A percentile compares a stretch with the other conserved stretches of the same genome.
phyloP scores from a whole-genome alignment of 352 stramenopile species.

The Pythium vanterpoolii region DNA sequence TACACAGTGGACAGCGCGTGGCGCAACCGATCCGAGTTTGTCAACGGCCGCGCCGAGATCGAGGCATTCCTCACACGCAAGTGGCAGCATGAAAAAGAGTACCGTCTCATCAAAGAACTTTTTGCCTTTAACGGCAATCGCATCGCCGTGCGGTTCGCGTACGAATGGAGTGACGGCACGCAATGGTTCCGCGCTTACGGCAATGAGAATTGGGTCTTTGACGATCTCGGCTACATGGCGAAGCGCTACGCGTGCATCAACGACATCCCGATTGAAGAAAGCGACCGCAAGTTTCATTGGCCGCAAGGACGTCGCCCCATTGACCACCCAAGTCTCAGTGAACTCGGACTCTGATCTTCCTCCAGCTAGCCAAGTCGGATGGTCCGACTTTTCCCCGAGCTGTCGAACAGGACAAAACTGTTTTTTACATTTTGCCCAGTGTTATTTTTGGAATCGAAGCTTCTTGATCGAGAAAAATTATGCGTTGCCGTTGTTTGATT shows the following conservation, averaged over 20 bases:
- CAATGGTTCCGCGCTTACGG: slow-evolving; percentile 86
- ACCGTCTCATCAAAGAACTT: slow-evolving; percentile 89
- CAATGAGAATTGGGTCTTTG: slow-evolving; percentile 91
- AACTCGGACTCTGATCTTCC: slow-evolving; percentile 17
- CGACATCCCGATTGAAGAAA: slow-evolving; percentile 68
- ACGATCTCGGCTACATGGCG: slow-evolving; percentile 78
- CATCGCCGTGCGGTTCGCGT: slow-evolving; percentile 88
- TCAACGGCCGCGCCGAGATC: slow-evolving; percentile 74
- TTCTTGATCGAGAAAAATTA: background rate
- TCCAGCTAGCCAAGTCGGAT: background rate
- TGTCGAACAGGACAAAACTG: background rate
- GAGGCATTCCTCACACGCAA: slow-evolving; percentile 73
- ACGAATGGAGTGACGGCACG: slow-evolving; percentile 68
- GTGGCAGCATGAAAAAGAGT: slow-evolving; percentile 73
- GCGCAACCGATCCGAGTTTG: slow-evolving; percentile 84
- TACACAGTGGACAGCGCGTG: slow-evolving; percentile 82
- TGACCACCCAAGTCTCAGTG: slow-evolving; percentile 23
- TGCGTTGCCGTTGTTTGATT: slow-evolving; percentile 16
- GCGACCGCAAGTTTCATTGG: slow-evolving; percentile 71
- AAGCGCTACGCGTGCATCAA: slow-evolving; percentile 86
- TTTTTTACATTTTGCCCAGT: background rate
- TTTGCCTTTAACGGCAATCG: slow-evolving; percentile 77
- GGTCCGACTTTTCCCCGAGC: slow-evolving; percentile 1
- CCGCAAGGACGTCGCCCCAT: slow-evolving; percentile 45
- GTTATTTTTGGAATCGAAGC: slow-evolving; percentile 3